Conservation (phyloP, 176 grass and related monocot species). For the Paspalum notatum region DNA sequence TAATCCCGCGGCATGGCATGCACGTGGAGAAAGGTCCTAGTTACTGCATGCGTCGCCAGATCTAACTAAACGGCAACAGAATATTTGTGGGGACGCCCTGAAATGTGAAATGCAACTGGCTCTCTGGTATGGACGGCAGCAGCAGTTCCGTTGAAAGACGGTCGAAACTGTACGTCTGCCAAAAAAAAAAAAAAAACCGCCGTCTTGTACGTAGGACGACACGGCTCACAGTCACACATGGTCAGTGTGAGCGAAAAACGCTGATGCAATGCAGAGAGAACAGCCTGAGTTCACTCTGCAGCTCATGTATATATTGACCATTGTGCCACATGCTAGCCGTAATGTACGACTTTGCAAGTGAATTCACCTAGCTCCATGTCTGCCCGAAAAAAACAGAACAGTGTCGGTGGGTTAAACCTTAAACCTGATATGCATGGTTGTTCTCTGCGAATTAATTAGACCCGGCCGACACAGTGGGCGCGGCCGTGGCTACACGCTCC, state of each 20-base stretch:
- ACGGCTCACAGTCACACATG: too few species aligned
- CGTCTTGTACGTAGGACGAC: too few species aligned
- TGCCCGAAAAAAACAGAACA: background rate
- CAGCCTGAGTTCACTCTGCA: background rate
- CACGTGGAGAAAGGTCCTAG: slow-evolving; percentile 18
- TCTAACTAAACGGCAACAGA: slow-evolving; percentile 25
- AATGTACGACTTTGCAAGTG: background rate
- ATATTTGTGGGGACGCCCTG: background rate
- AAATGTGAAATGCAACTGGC: slow-evolving; percentile 4
- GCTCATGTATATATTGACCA: background rate
- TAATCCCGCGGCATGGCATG: background rate
- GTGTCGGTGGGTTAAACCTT: slow-evolving; percentile 16
- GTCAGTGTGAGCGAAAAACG: background rate
- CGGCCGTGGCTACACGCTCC: slow-evolving; percentile 11
- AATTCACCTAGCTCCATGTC: background rate
- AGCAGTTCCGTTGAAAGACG: slow-evolving; percentile 1
- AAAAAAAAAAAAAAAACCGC: background rate
- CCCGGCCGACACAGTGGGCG: background rate
- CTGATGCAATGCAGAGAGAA: background rate
- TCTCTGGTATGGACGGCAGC: slow-evolving; percentile 22
- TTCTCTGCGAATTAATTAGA: background rate
- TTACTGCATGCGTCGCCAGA: slow-evolving; percentile 17
- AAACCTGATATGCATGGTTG: background rate
- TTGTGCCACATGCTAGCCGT: background rate
- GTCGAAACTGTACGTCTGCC: background rate